These are phyloP conservation scores for Scorias spongiosa DNA, from an alignment of 2,329 filamentous ascomycete species.

Conservation along the genomic window DNA sequence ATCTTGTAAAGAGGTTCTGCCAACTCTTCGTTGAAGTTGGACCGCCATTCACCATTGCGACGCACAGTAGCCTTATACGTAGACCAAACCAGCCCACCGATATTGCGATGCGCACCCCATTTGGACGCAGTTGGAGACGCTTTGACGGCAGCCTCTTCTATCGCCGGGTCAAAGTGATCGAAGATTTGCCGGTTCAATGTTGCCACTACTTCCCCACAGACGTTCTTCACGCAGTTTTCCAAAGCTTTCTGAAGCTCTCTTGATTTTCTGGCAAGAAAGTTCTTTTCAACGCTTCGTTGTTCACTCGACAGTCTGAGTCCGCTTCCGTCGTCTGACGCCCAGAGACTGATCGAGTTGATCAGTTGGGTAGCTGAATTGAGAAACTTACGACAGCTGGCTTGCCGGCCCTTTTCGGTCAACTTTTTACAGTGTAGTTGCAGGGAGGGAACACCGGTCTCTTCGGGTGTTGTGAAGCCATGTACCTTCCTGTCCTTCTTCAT, in stretches of 20 bases:
- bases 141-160: conserved; percentile 24
- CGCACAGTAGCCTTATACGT: conserved; percentile 44
- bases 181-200: conserved; percentile 32
- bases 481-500: conserved; percentile 37
- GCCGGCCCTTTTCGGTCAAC: conserved; percentile 37
- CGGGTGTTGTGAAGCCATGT: conserved; percentile 35
- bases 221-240: conserved; percentile 9
- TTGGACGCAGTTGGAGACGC: conserved; percentile 18
- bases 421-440: conserved; percentile 44
- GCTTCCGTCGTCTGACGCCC: conserved; percentile 18
- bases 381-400: conserved; percentile 32
- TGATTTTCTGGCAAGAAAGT: too few relatives aligned
- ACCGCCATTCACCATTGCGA: conserved; percentile 30
- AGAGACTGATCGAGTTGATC: conserved; percentile 38
- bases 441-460: conserved; percentile 44
- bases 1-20: conserved; percentile 24
- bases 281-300: too few relatives aligned
- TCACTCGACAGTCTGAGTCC: too few relatives aligned
- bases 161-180: conserved; percentile 26
- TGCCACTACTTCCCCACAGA: conserved; percentile 27
- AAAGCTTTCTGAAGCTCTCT: too few relatives aligned
- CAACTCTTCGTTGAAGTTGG: conserved; percentile 28
- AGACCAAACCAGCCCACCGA: conserved; percentile 34
- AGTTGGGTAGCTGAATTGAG: conserved; percentile 37
- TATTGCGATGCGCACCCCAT: conserved; percentile 24